Base-by-base conservation (phyloP, 2,329 filamentous ascomycete species). In the Botrytis tulipae region DNA sequence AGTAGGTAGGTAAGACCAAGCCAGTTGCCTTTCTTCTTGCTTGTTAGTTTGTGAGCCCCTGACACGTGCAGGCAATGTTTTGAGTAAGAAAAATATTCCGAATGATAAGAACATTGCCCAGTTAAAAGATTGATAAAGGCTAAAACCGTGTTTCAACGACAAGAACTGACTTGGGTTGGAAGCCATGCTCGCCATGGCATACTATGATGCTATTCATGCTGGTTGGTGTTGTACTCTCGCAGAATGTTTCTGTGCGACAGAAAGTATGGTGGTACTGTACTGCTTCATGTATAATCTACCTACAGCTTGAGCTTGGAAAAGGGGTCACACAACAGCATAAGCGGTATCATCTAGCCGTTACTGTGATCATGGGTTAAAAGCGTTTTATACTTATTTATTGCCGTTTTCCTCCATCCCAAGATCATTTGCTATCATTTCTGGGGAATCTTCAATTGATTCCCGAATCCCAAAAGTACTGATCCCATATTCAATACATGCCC, bases 101-200 rank as follows among this genome's bases (percentile, higher is more conserved):
- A 25, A 51, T 51, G 32, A 67, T 51, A 48, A 67, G 22, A 67
- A 18, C 22, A 29, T 63, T 44, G 22, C 51, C 51, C 51, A 57
- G 51, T 29, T 5, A 57, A 63, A 42, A 7, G 12, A 54, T 16
- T 14, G 18, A 25, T 29, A n/a, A 35, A 63, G 61, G n/a, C 16
- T 48, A n/a, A 51, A 51, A 37, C 44, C 32, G 37, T 67, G 63
- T 67, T 67, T 51, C 63, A 51, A 51, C 63, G 32, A 67, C 63
- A 20, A 67, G 29, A 37, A 37, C 32, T 37, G 44, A 16, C n/a
- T 48, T 48, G 22, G 7, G 32, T 48, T 18, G 37, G 29, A 51
- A 66, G 63, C 35, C 20, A 37, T 35, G 44, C n/a, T 35, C 6
- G 35, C 35, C 35, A 35, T 7, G 35, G 35, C 35, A 35, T 35